Evolutionary conservation across 106 monocot genomes (phyloP), one percentile per base, ranked within the genome.

Genomic region (Narthecium ossifragum): DNA sequence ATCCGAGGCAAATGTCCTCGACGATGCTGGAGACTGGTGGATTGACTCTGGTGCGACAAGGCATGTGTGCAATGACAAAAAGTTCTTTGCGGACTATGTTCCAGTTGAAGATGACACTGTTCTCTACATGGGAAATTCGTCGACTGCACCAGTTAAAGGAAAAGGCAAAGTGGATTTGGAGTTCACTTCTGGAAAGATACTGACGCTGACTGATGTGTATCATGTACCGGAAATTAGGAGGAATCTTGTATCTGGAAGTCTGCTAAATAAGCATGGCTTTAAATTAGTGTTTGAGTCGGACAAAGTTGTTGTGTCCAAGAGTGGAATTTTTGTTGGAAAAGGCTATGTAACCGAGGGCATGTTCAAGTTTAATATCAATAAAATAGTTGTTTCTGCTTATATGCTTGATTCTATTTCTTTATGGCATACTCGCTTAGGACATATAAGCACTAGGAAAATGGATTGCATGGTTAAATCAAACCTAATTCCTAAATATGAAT

Each of bases 341-440:
- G 15, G 54, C 8, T 55, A 43, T 29, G 3, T 20, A 12, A 41
- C 5, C 29, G 26, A 40, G 0, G 40, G 29, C 7, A 40, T 55
- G 14, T 39, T 41, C 12, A 66, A 43, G 17, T 6, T 55, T 0
- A 54, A 53, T 55, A 34, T 63, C 25, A 34, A 4, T 43, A 6
- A 55, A 30, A 0, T 2, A 28, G 1, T 11, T 27, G 0, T 0
- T 17, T 30, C 1, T 8, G 6, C n/a, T 51, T 25, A 23, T 64
- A 53, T 52, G 2, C 5, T 21, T 26, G 52, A 38, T 26, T 64
- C 34, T 52, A 5, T 37, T 37, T 36, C 0, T 64, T 43, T 65
- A 28, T 65, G 65, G n/a, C 40, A 36, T 65, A 28, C 14, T 43
- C 6, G 27, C 27, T 55, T 64, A 51, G 34, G 27, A 31, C 29